Evolutionary conservation across 225 moss, liverwort and hornwort genomes (phyloP).

Genomic region (Pseudoscleropodium purum): DNA sequence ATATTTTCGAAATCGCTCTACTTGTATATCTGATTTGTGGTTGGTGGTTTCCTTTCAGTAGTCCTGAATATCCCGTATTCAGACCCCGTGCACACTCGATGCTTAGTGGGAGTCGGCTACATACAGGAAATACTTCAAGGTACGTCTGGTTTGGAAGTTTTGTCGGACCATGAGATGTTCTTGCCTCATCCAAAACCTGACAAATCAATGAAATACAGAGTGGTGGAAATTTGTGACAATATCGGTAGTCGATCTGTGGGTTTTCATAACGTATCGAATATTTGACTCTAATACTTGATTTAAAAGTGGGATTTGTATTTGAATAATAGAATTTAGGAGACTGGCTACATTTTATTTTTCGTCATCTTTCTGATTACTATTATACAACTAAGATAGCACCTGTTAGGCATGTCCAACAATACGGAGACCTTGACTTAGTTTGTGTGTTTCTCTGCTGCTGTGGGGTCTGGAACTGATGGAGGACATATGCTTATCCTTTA

Average conservation of each 20-base stretch:
- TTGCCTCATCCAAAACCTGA: background rate
- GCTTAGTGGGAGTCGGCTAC: slow-evolving; percentile 87
- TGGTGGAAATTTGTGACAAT: background rate
- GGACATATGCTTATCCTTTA: background rate
- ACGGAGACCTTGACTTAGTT: background rate
- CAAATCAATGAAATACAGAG: background rate
- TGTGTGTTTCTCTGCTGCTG: background rate
- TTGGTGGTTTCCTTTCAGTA: slow-evolving; percentile 40
- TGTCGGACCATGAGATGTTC: background rate
- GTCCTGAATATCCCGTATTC: slow-evolving; percentile 92
- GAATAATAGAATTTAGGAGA: background rate
- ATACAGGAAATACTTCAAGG: slow-evolving; percentile 73
- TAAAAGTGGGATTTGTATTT: background rate
- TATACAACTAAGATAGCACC: background rate
- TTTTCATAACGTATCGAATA: background rate
- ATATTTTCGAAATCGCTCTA: background rate
- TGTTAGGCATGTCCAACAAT: background rate
- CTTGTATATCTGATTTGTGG: background rate
- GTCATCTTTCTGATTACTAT: background rate
- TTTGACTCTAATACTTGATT: background rate
- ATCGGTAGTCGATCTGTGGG: background rate
- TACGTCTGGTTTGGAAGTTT: slow-evolving; percentile 13
- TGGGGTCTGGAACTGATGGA: background rate
- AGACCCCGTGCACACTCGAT: slow-evolving; percentile 83
- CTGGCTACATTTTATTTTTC: background rate